phyloP scores from a whole-genome alignment of 2,329 filamentous ascomycete genomes.

The Monosporascus ibericus region DNA sequence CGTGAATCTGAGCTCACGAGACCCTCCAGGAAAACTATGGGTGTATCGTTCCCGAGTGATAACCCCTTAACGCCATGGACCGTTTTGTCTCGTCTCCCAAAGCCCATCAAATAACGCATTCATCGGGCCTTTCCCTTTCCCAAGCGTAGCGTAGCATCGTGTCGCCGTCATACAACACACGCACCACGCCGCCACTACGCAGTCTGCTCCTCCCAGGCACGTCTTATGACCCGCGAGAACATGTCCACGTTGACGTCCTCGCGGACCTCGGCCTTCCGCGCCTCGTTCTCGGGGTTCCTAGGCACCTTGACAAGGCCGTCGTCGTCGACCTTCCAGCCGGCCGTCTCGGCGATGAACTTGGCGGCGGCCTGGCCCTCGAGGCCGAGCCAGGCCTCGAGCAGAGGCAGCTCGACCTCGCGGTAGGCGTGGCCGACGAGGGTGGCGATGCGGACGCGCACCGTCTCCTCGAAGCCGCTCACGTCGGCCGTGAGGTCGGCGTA shows the following conservation, averaged over 20 bases:
- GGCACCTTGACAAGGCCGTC: conserved; percentile 67
- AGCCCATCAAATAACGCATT: conserved; percentile 11
- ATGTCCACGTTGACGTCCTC: conserved; percentile 92
- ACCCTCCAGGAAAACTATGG: background rate
- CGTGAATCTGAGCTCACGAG: background rate
- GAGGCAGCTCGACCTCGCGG: conserved; percentile 61
- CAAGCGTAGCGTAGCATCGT: too few species aligned
- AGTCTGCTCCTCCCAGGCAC: conserved; percentile 74
- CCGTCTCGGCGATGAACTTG: conserved; percentile 79
- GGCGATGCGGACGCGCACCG: conserved; percentile 85
- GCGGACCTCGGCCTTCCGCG: conserved; percentile 87
- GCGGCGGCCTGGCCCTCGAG: conserved; percentile 60
- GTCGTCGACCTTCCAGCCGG: conserved; percentile 78
- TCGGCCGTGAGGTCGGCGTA: conserved; percentile 95
- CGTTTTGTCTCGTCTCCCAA: conserved; percentile 11
- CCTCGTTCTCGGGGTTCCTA: conserved; percentile 94
- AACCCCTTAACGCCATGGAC: conserved; percentile 13
- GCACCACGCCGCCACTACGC: conserved; percentile 27
- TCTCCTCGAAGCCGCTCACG: conserved; percentile 89
- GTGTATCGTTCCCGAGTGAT: background rate
- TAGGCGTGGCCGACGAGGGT: conserved; percentile 77
- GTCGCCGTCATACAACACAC: background rate
- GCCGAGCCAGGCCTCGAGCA: conserved; percentile 72
- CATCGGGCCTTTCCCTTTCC: background rate
- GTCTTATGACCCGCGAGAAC: conserved; percentile 71